Base-by-base conservation (phyloP, 1,284 basidiomycete genomes). In the Stygiomarasmius scandens region DNA sequence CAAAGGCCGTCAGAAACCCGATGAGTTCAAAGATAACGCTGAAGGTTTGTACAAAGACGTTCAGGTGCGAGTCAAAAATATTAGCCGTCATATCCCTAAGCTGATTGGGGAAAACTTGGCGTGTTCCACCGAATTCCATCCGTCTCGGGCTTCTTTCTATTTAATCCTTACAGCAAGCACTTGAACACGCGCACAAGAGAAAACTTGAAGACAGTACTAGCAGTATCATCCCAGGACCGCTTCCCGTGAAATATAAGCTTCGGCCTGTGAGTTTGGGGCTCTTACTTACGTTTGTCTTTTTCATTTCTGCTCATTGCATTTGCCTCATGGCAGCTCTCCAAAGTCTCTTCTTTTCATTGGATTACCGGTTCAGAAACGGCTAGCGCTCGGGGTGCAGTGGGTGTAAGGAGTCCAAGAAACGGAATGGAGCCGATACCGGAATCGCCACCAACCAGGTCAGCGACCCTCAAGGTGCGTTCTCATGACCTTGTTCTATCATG, bases 1-100 rank as follows among this genome's bases (percentile, higher is more conserved):
- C 11, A 64, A 64, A 52, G 62, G 62, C 6, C 58, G 60, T 6
- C 62, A 64, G 49, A 49, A 48, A 34, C 62, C 62, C 2, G 52
- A 58, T 2, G 62, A 64, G 51, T 64, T 61, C 32, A 36, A 48
- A 16, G 52, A 58, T 6, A 64, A 64, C 51, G 52, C 62, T 16
- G 43, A 59, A 41, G 44, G 11, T 1, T 47, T 64, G 43, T 38
- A 58, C 45, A 53, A 62, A 14, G 62, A 64, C 36, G 58, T 64
- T 10, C 52, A 64, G 56, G 62, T 64, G 24, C 22, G 52, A 8
- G 38, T n/a, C 38, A 41, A 41, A 41, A 41, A 19, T 36, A n/a
- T n/a, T n/a, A n/a, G n/a, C n/a, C n/a, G n/a, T n/a, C n/a, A n/a
- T n/a, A n/a, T n/a, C n/a, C n/a, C n/a, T n/a, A n/a, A n/a, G n/a